Percentiles rank a stretch among this genome's conserved stretches.
These are phyloP conservation scores for Termitomyces sp. DNA, from an alignment of 768 basidiomycete genomes.

Conservation along the genomic window DNA sequence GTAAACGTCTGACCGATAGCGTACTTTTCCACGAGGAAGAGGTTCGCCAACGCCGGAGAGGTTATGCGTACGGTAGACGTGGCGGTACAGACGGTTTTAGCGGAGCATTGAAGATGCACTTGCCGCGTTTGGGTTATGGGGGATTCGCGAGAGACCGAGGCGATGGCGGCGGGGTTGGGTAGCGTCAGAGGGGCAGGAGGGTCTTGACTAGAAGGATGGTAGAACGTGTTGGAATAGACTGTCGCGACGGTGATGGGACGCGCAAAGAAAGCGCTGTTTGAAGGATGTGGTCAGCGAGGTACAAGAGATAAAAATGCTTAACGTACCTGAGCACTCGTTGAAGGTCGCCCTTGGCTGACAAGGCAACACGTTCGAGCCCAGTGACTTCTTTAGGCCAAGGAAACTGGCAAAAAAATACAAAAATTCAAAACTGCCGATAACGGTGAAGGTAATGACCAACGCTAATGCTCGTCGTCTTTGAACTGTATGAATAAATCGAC, in stretches of 20 bases:
- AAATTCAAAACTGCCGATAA: not conserved
- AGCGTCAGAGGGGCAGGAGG: constrained; percentile 26
- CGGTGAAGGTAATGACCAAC: constrained; percentile 18
- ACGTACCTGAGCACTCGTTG: constrained; percentile 62
- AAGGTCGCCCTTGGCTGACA: constrained; percentile 66
- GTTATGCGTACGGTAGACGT: constrained; percentile 63
- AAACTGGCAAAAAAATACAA: constrained; percentile 28
- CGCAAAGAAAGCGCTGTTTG: constrained; percentile 57
- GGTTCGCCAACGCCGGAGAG: constrained; percentile 48
- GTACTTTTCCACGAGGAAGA: constrained; percentile 44
- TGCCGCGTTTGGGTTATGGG: constrained; percentile 61
- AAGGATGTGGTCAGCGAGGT: not conserved
- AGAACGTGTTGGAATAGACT: constrained; percentile 49
- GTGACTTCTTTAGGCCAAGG: constrained; percentile 48
- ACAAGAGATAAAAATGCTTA: not conserved
- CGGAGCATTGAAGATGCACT: constrained; percentile 56
- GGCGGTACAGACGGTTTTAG: constrained; percentile 53
- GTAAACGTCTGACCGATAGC: constrained; percentile 57
- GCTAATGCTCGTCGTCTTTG: constrained; percentile 40
- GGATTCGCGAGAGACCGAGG: constrained; percentile 37
- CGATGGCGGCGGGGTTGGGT: constrained; percentile 30
- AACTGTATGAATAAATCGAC: constrained; percentile 37
- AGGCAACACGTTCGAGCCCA: constrained; percentile 64
- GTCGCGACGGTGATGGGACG: constrained; percentile 54
- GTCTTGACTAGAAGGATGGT: constrained; percentile 21